Evolutionary conservation across 768 basidiomycete genomes (phyloP).

Genomic region (Hericium alpestre): DNA sequence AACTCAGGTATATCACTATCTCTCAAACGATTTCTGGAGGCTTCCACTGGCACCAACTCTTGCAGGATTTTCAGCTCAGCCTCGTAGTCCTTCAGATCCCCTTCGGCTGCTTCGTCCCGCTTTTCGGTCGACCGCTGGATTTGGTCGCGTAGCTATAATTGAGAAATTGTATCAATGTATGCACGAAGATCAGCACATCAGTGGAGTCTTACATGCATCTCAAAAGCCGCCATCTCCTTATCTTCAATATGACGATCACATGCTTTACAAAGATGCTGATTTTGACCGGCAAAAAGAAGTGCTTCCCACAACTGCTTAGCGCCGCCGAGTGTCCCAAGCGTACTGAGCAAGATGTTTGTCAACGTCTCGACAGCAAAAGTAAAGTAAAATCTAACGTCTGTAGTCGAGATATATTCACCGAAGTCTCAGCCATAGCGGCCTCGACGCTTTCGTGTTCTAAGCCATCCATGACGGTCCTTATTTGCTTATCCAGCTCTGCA

Average conservation of each 20-base stretch:
- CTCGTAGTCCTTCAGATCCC: slow-evolving; percentile 52
- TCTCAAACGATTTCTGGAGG: slow-evolving; percentile 43
- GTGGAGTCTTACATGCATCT: slow-evolving; percentile 33
- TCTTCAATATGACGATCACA: slow-evolving; percentile 64
- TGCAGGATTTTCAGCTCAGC: slow-evolving; percentile 46
- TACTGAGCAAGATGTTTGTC: slow-evolving; percentile 11
- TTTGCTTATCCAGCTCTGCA: slow-evolving; percentile 38
- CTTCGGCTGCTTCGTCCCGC: slow-evolving; percentile 30
- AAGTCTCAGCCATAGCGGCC: no score
- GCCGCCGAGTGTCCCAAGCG: slow-evolving; percentile 20
- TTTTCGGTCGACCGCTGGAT: slow-evolving; percentile 47
- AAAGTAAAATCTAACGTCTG: no score
- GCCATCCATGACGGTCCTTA: slow-evolving; percentile 12
- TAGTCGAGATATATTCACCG: no score
- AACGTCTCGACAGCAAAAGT: no score
- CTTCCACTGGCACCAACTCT: slow-evolving; percentile 45
- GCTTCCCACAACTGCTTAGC: slow-evolving; percentile 40
- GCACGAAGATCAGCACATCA: no score
- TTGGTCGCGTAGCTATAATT: slow-evolving; percentile 46
- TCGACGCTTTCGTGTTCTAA: no score
- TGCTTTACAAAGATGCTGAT: slow-evolving; percentile 59
- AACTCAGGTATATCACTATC: slow-evolving; percentile 54
- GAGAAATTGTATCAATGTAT: not conserved
- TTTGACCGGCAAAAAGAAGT: slow-evolving; percentile 46
- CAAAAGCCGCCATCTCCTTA: slow-evolving; percentile 46